Conservation (phyloP, 2,329 filamentous ascomycete genomes). For the Rhytidhysteron rufulum region DNA sequence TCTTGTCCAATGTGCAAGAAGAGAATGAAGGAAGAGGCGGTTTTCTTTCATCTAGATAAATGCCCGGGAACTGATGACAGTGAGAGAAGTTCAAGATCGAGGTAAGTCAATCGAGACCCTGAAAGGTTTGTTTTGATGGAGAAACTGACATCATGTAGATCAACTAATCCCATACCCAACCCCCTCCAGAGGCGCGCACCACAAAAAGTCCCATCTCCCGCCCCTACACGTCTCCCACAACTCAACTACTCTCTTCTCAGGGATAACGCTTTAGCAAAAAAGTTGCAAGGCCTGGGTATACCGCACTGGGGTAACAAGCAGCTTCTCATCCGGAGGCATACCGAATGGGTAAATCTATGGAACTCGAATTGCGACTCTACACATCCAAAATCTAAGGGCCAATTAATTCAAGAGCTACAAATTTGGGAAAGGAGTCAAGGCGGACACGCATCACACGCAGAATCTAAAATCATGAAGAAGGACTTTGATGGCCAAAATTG, state of each 20-base stretch:
- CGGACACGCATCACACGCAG: slow-evolving; percentile 42
- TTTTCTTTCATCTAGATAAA: slow-evolving; percentile 77
- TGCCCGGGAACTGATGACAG: slow-evolving; percentile 46
- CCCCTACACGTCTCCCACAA: slow-evolving; percentile 56
- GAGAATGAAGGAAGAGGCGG: slow-evolving; percentile 73
- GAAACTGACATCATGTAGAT: slow-evolving; percentile 11
- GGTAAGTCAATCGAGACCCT: too few relatives aligned
- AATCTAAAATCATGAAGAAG: slow-evolving; percentile 67
- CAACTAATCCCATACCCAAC: slow-evolving; percentile 16
- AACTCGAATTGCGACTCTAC: slow-evolving; percentile 94
- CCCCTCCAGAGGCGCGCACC: slow-evolving; percentile 17
- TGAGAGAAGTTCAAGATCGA: slow-evolving; percentile 26
- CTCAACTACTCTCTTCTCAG: slow-evolving; percentile 86
- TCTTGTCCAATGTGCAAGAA: slow-evolving; percentile 77
- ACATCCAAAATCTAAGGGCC: slow-evolving; percentile 63
- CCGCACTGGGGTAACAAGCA: slow-evolving; percentile 64
- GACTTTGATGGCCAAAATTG: slow-evolving; percentile 81
- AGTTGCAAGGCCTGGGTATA: slow-evolving; percentile 76
- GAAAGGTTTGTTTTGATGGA: too few relatives aligned
- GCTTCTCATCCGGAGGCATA: slow-evolving; percentile 75
- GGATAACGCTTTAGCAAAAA: slow-evolving; percentile 72
- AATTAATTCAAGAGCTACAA: slow-evolving; percentile 75
- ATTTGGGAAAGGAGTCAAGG: slow-evolving; percentile 84
- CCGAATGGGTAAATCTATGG: slow-evolving; percentile 92
- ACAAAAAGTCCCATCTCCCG: slow-evolving; percentile 38